Base-by-base conservation (phyloP, 1,284 basidiomycete species). In the Grifola frondosa region DNA sequence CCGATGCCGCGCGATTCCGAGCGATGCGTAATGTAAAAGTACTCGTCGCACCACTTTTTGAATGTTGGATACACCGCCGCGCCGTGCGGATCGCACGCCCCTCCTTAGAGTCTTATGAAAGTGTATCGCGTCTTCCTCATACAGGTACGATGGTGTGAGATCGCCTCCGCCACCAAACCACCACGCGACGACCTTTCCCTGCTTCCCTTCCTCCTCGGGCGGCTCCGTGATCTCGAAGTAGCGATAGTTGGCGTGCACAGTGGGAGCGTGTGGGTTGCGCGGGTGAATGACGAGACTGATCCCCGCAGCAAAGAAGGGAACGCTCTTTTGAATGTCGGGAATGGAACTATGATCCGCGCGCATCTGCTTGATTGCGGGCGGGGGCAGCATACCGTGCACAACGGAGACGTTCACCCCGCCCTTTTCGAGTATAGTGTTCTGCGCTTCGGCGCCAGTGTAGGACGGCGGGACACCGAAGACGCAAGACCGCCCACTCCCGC, bases 101-200 rank as follows among this genome's bases (percentile, higher is more conserved):
- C 63, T n/a, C 65, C 92, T 90, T 57, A 95, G 69, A 2, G 82
- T 86, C 25, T 63, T 52, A 70, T 99, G 97, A 72, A 98, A 99
- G 63, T 95, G 91, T 19, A 66, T 61, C 3, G 84, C 91, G 63
- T 99, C 96, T 48, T 89, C 87, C 49, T 85, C 81, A 68, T 87
- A 93, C 8, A 99, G 77, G 66, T 97, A 98, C 11, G 87, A 87
- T 1, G 97, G 97, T 0, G 97, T 99, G 34, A 99, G 76, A 64
- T 99, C 96, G 3, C 84, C 83, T n/a, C 96, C 96, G 26, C 96
- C 96, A 32, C 96, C 96, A 60, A 98, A 99, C 97, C 97, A 99
- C 94, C 95, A 99, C 8, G 93, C 88, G 28, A 93, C 66, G 11
- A 89, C 66, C 54, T 80, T 75, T 10, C 63, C 49, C 21, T 49